A percentile compares a stretch with the other conserved stretches of the same genome.
These are phyloP conservation scores for Cutaneotrichosporon sp. DNA, from an alignment of 1,284 basidiomycete genomes.

Conservation along the genomic window DNA sequence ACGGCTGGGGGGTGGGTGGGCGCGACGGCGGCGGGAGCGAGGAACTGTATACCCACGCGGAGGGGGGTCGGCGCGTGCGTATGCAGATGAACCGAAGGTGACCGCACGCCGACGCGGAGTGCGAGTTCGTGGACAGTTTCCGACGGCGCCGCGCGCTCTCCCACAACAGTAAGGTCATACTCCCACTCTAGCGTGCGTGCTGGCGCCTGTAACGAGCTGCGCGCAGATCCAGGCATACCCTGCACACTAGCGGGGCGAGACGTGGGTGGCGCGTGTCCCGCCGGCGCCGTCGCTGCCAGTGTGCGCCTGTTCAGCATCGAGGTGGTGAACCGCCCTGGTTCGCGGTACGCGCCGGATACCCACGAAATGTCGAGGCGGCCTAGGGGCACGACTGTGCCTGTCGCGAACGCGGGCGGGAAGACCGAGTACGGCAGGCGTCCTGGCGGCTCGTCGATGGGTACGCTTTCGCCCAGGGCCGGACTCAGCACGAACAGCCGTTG, in stretches of 20 bases:
- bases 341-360: slow-evolving; percentile 53
- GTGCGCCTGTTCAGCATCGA: slow-evolving; percentile 51
- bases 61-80: slow-evolving; percentile 9
- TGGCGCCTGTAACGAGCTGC: slow-evolving; percentile 2
- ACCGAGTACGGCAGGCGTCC: slow-evolving; percentile 56
- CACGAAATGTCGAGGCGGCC: slow-evolving; percentile 76
- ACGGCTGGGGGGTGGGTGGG: slow-evolving; percentile 3
- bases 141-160: slow-evolving; percentile 15
- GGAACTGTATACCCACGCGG: slow-evolving; percentile 31
- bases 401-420: slow-evolving; percentile 55
- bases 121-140: slow-evolving; percentile 25
- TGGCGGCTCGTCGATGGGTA: slow-evolving; percentile 59
- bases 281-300: slow-evolving; percentile 8
- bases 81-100: slow-evolving; percentile 2
- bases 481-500: slow-evolving; percentile 77
- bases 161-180: slow-evolving; percentile 29
- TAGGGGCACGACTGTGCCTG: slow-evolving; percentile 67
- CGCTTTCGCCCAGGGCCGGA: slow-evolving; percentile 47
- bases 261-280: neutral
- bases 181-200: slow-evolving; percentile 24
- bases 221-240: neutral
- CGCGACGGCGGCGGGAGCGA: slow-evolving; percentile 7
- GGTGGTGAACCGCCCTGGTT: slow-evolving; percentile 73
- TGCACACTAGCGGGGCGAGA: slow-evolving; percentile 1
- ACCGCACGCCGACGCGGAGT: slow-evolving; percentile 27